Evolutionary conservation across 495 filamentous ascomycete genomes (phyloP), one percentile per base, ranked within the genome.

Genomic region (Letharia columbiana): DNA sequence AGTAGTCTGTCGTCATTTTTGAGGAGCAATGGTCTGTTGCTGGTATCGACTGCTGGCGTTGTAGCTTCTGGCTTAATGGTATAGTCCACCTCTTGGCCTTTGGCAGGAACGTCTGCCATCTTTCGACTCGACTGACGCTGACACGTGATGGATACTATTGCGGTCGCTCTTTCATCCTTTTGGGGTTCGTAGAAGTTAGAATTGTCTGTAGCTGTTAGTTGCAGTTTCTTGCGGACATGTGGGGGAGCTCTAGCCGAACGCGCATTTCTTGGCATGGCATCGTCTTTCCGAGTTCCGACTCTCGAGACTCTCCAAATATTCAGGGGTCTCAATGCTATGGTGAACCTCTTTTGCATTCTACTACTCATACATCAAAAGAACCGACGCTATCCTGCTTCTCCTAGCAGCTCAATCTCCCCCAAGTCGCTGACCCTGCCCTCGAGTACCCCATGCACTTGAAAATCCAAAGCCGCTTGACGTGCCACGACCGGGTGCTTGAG

Each of bases 1-100:
- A 91, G 85, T 66, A 98, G 79, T 71, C 91, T 88, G 75, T 88
- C 85, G 75, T 92, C 97, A 77, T 96, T 91, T 81, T 95, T 96
- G 66, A 98, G 82, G 64, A 98, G 82, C 75, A 96, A 80, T 68
- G 92, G 91, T 90, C 91, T 96, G 66, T 85, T 78, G 77, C 86
- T 90, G 69, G 88, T 90, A 76, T 91, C 86, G 66, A 91, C 78
- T 50, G 81, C 77, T 56, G 90, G 89, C 67, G 84, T 83, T 66
- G 81, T 79, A 71, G 84, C 83, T 80, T 91, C 85, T 54, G 93
- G 92, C 84, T 96, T 96, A 77, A 97, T 96, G 73, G 80, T 80
- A 76, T 89, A 90, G 68, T 95, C 88, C 74, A 82, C 83, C 67
- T 85, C 83, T 71, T 84, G 84, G 73, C 86, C 84, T 69, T 82